These are phyloP conservation scores for Colletotrichum sp. DNA, from an alignment of 2,329 filamentous ascomycete genomes.

Conservation along the genomic window DNA sequence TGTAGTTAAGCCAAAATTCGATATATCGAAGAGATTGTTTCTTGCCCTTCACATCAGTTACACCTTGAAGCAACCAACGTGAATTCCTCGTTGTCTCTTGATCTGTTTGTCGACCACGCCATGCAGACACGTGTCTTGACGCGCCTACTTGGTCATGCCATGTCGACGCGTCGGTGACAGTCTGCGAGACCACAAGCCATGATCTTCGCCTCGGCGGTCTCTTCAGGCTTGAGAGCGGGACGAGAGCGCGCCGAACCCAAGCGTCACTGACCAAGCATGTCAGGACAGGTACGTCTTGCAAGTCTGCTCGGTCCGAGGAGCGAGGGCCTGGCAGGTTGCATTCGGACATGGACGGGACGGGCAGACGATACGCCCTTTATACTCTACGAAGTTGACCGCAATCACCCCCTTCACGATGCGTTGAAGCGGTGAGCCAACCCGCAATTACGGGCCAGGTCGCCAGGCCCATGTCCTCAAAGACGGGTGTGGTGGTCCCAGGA, in stretches of 20 bases:
- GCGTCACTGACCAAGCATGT: not conserved
- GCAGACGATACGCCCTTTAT: not conserved
- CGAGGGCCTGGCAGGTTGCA: not conserved
- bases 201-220: not conserved
- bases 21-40: slow-evolving; percentile 14
- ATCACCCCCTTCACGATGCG: not conserved
- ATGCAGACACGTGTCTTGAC: not conserved
- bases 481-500: not conserved
- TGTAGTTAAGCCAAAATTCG: slow-evolving; percentile 14
- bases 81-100: not conserved
- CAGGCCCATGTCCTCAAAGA: not conserved
- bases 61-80: not conserved
- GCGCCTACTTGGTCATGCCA: not conserved
- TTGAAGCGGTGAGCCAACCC: not conserved
- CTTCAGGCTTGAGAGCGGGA: not conserved
- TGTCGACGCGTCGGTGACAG: not conserved
- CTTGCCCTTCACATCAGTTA: not conserved
- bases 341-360: not conserved
- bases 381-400: not conserved
- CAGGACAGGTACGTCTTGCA: not conserved
- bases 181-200: not conserved
- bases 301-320: not conserved
- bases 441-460: not conserved
- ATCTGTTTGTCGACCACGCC: not conserved
- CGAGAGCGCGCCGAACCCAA: not conserved